phyloP scores from a whole-genome alignment of 2,329 filamentous ascomycete genomes.

The Fusarium nisikadoi region DNA sequence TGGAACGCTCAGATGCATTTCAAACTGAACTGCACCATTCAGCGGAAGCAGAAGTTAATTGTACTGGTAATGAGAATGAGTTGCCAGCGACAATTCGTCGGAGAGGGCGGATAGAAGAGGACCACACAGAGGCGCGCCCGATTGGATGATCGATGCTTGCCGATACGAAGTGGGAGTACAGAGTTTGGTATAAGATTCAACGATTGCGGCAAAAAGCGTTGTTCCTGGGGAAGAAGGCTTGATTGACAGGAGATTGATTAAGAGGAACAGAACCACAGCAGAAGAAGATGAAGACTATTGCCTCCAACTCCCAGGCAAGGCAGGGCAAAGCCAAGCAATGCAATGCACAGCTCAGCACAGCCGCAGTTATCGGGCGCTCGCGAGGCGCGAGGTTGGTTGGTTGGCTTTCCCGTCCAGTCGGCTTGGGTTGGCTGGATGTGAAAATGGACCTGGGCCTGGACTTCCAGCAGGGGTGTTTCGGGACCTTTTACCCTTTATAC shows the following conservation, averaged over 20 bases:
- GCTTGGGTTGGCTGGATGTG: slow-evolving; percentile 34
- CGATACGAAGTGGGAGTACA: slow-evolving; percentile 21
- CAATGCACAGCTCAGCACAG: slow-evolving; percentile 17
- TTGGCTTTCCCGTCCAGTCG: slow-evolving; percentile 14
- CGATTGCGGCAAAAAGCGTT: neutral
- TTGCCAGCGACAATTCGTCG: slow-evolving; percentile 5
- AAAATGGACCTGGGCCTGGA: slow-evolving; percentile 15
- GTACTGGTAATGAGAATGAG: slow-evolving; percentile 4
- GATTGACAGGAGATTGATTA: slow-evolving; percentile 9
- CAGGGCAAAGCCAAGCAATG: neutral
- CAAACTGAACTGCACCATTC: slow-evolving; percentile 27
- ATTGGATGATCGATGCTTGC: slow-evolving; percentile 13
- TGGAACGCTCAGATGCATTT: slow-evolving; percentile 40
- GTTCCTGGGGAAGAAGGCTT: neutral
- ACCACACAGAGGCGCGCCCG: slow-evolving; percentile 4
- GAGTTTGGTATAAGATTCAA: slow-evolving; percentile 13
- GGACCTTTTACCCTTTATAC: slow-evolving; percentile 18
- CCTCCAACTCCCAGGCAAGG: slow-evolving; percentile 33
- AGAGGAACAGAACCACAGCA: slow-evolving; percentile 11
- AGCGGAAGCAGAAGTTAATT: slow-evolving; percentile 12
- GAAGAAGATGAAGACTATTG: slow-evolving; percentile 20
- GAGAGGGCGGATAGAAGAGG: slow-evolving; percentile 13
- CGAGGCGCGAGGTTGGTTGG: slow-evolving; percentile 39
- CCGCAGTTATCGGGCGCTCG: slow-evolving; percentile 37
- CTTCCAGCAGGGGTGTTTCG: slow-evolving; percentile 31